These are phyloP conservation scores for Ceratorhiza oryzae-sativae DNA, from an alignment of 1,284 basidiomycete genomes.

Conservation along the genomic window DNA sequence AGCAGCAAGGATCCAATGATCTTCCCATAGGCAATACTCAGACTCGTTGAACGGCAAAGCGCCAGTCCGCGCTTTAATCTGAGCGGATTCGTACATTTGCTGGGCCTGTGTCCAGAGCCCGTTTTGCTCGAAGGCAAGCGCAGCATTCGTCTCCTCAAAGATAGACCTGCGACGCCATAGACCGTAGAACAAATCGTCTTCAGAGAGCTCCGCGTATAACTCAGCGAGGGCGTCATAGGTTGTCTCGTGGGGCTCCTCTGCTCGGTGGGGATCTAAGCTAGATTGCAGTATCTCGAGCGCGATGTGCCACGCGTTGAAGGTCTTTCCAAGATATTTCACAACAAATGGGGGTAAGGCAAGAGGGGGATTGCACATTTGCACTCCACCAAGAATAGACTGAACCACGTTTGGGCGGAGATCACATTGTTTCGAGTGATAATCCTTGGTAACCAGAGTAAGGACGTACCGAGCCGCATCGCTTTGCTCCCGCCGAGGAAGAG, in stretches of 20 bases:
- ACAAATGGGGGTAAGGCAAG: conserved; percentile 93
- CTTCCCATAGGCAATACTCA: conserved; percentile 99
- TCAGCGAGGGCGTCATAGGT: conserved; percentile 93
- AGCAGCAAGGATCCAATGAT: conserved; percentile 97
- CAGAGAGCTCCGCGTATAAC: conserved; percentile 92
- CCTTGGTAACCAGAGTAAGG: conserved; percentile 90
- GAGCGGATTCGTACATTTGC: conserved; percentile 88
- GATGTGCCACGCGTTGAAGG: conserved; percentile 94
- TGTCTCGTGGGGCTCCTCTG: conserved; percentile 87
- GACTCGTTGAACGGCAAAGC: conserved; percentile 91
- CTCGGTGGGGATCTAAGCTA: conserved; percentile 74
- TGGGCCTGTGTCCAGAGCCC: conserved; percentile 97
- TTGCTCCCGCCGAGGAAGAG: conserved; percentile 87
- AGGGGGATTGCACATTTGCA: conserved; percentile 84
- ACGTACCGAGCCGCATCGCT: conserved; percentile 88
- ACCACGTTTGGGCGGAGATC: conserved; percentile 95
- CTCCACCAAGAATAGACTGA: conserved; percentile 87
- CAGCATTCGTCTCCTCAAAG: conserved; percentile 91
- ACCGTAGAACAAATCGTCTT: conserved; percentile 98
- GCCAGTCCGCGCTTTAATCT: conserved; percentile 84
- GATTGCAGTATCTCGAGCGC: conserved; percentile 88
- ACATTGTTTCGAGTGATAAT: conserved; percentile 90
- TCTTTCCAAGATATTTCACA: conserved; percentile 96
- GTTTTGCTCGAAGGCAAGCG: conserved; percentile 94
- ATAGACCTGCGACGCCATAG: conserved; percentile 91